These are phyloP conservation scores for Dentipellis fragilis DNA, from an alignment of 768 basidiomycete genomes.

Conservation along the genomic window DNA sequence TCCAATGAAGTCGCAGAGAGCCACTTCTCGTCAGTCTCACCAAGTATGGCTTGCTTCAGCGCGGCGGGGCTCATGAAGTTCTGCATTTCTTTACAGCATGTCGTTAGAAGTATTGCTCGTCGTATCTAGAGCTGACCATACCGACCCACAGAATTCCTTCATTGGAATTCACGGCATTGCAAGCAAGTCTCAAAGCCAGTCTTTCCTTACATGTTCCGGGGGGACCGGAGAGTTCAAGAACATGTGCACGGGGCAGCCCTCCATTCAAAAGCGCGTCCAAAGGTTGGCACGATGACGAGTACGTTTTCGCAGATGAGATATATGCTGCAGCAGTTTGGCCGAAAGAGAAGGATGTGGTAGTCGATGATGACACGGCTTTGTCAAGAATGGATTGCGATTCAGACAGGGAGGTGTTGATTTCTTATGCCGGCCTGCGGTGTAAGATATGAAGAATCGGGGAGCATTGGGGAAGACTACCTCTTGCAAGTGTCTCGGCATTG, in stretches of 20 bases:
- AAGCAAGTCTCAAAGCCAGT: conserved; percentile 40
- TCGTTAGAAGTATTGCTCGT: not conserved
- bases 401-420: not conserved
- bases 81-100: conserved; percentile 33
- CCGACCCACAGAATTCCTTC: conserved; percentile 59
- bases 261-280: conserved; percentile 54
- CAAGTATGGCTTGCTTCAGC: conserved; percentile 18
- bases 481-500: not conserved
- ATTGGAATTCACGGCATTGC: conserved; percentile 34
- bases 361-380: not conserved
- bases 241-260: conserved; percentile 48
- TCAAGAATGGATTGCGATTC: not conserved
- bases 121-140: conserved; percentile 21
- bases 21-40: conserved; percentile 2
- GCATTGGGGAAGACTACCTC: not conserved
- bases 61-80: conserved; percentile 32
- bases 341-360: conserved; percentile 11
- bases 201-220: conserved; percentile 61
- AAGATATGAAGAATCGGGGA: not conserved
- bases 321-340: conserved; percentile 51
- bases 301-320: conserved; percentile 19
- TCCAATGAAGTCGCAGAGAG: too few species aligned
- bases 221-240: conserved; percentile 69
- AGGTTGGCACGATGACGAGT: conserved; percentile 35
- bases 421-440: not conserved